Evolutionary conservation across 1,284 basidiomycete genomes (phyloP).

Genomic region (Tilletia setariae): DNA sequence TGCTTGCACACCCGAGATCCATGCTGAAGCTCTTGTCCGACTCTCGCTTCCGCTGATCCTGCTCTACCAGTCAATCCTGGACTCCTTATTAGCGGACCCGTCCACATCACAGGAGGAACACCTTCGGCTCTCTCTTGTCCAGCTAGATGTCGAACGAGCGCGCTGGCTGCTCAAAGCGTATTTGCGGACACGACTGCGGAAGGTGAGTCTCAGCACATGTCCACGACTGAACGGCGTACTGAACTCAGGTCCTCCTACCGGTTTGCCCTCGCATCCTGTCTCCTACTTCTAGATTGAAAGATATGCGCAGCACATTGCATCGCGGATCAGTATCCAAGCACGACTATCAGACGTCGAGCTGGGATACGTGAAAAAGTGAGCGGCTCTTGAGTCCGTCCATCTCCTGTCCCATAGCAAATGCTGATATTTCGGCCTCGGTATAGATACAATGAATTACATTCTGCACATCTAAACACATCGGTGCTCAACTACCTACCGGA

Average conservation of each 20-base stretch:
- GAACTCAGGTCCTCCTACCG: too few relatives aligned
- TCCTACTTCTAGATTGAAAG: constrained; percentile 32
- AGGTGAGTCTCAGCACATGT: constrained; percentile 19
- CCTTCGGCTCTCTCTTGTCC: constrained; percentile 46
- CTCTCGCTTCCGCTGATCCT: neutral
- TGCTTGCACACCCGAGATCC: neutral
- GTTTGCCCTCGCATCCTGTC: neutral
- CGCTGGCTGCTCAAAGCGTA: constrained; percentile 47
- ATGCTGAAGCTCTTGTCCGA: neutral
- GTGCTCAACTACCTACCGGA: constrained; percentile 43
- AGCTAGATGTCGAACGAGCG: constrained; percentile 48
- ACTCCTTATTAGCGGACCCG: constrained; percentile 15
- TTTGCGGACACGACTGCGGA: constrained; percentile 36
- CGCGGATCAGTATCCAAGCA: constrained; percentile 19
- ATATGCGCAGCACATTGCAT: constrained; percentile 28
- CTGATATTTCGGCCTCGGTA: neutral
- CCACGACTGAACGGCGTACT: neutral
- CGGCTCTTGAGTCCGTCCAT: neutral
- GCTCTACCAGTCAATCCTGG: constrained; percentile 14
- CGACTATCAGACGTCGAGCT: constrained; percentile 36
- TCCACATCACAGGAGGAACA: constrained; percentile 42
- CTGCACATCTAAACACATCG: constrained; percentile 30
- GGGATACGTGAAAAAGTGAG: constrained; percentile 34
- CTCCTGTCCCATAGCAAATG: neutral
- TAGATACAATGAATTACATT: constrained; percentile 37